A percentile compares a stretch with the other conserved stretches of the same genome.
Evolutionary conservation across 768 basidiomycete genomes (phyloP).

Genomic region (Tylopilus sp.): DNA sequence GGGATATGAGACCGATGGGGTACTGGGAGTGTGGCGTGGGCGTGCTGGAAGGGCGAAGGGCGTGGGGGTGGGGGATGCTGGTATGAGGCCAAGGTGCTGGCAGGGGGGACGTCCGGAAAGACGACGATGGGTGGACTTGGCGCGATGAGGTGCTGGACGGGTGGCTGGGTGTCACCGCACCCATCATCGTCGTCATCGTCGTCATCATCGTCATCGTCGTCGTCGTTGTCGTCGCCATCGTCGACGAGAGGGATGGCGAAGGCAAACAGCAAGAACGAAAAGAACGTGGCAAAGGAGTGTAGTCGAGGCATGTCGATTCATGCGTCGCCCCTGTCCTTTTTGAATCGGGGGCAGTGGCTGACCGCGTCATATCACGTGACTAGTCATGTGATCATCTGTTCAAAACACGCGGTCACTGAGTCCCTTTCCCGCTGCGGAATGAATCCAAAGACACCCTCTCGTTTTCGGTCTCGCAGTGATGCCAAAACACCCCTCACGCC

Average conservation of each 20-base stretch:
- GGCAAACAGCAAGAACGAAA: not conserved
- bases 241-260: constrained; percentile 8
- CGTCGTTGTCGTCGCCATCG: constrained; percentile 8
- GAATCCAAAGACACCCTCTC: constrained; percentile 44
- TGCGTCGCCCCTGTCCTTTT: not conserved
- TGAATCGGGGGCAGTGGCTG: constrained; percentile 20
- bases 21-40: constrained; percentile 11
- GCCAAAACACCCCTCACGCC: constrained; percentile 49
- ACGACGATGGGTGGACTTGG: not conserved
- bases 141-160: not conserved
- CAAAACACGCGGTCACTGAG: constrained; percentile 5
- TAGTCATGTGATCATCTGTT: constrained; percentile 14
- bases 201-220: constrained; percentile 4
- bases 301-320: constrained; percentile 6
- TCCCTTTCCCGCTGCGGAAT: not conserved
- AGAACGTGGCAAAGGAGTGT: constrained; percentile 9
- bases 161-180: not conserved
- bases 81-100: constrained; percentile 12
- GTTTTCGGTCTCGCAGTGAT: constrained; percentile 47
- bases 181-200: not conserved
- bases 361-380: constrained; percentile 23
- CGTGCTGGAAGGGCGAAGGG: constrained; percentile 6
- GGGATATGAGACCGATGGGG: constrained; percentile 5
- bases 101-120: constrained; percentile 2
- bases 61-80: constrained; percentile 7